Evolutionary conservation across 1,139 yeast species (phyloP).

Genomic region (Yamadazyma spencermartinsiae): DNA sequence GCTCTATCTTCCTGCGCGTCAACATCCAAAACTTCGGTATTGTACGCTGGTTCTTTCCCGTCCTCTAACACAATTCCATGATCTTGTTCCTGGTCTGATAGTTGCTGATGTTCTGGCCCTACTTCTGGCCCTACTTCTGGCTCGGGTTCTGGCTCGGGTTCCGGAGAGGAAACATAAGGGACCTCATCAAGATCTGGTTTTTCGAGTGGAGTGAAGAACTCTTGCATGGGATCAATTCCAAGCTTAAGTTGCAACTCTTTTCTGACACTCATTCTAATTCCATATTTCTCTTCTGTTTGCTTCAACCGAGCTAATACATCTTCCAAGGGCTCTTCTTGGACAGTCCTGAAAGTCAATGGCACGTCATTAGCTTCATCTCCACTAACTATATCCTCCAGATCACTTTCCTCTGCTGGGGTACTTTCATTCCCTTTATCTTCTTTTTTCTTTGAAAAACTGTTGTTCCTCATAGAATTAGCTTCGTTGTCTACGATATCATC

Average conservation of each 20-base stretch:
- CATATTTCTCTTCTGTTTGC: conserved; percentile 33
- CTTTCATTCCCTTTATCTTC: conserved; percentile 6
- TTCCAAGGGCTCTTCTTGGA: conserved; percentile 34
- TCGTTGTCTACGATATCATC: not conserved
- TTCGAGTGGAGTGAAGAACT: conserved; percentile 20
- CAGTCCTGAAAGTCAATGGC: conserved; percentile 32
- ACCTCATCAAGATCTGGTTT: conserved; percentile 12
- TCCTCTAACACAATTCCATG: not conserved
- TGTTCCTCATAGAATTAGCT: conserved; percentile 9
- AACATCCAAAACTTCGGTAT: no score
- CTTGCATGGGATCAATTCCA: conserved; percentile 26
- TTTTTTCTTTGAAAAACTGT: conserved; percentile 10
- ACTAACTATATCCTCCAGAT: conserved; percentile 5
- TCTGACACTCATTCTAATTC: conserved; percentile 26
- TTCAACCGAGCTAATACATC: conserved; percentile 27
- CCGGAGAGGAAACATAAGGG: conserved; percentile 8
- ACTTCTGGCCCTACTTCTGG: not conserved
- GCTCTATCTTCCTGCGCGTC: not conserved
- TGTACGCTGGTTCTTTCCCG: not conserved
- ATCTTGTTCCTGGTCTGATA: not conserved
- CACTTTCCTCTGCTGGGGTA: conserved; percentile 3
- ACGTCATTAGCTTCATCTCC: conserved; percentile 12
- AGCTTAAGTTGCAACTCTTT: conserved; percentile 13
- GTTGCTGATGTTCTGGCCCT: not conserved
- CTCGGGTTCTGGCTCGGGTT: conserved; percentile 10